Conservation (phyloP, 331 rosid genomes). For the Telfairia occidentalis region DNA sequence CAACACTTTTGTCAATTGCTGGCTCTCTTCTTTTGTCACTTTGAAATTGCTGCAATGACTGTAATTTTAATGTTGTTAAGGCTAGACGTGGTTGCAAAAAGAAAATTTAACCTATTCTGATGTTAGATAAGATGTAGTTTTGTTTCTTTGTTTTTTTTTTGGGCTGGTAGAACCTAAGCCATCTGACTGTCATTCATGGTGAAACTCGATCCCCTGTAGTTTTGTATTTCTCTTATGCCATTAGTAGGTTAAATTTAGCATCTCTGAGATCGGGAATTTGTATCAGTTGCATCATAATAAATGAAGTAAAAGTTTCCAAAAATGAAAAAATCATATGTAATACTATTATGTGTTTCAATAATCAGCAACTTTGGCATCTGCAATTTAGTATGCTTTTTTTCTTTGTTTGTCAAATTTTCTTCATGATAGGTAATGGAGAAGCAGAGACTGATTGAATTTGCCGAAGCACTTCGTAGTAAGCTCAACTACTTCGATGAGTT, state of each 20-base stretch:
- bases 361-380: neutral
- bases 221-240: neutral
- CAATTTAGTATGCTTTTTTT: neutral
- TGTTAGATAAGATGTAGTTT: neutral
- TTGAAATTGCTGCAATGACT: conserved; percentile 31
- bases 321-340: neutral
- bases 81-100: conserved; percentile 30
- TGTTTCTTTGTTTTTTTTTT: neutral
- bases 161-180: neutral
- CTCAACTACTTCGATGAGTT: conserved; percentile 96
- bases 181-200: neutral
- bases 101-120: conserved; percentile 1
- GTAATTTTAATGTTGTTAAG: conserved; percentile 20
- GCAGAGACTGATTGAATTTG: conserved; percentile 81
- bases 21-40: neutral
- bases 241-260: neutral
- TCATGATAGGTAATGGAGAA: conserved; percentile 70
- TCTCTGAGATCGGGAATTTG: conserved; percentile 2
- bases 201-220: neutral
- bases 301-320: neutral
- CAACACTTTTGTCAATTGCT: neutral
- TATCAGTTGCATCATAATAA: neutral
- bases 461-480: conserved; percentile 88
- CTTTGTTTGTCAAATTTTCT: conserved; percentile 7
- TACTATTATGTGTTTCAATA: neutral